phyloP scores from a whole-genome alignment of 2,329 filamentous ascomycete species.

The Fusarium newnesense region DNA sequence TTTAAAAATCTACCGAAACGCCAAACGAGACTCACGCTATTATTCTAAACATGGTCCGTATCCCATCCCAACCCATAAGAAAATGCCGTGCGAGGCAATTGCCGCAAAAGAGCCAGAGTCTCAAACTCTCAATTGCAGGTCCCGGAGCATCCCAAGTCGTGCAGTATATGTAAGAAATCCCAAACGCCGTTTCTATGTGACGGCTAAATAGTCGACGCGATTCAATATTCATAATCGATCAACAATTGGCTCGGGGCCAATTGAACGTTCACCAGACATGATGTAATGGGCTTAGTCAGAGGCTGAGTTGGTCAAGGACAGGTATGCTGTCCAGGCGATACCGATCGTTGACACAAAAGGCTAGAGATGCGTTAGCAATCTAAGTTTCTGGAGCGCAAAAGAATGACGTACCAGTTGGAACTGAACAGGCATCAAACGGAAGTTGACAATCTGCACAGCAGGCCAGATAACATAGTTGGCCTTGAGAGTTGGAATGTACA shows the following conservation, averaged over 20 bases:
- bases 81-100: background rate
- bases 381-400: rapidly evolving
- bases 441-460: conserved; percentile 95
- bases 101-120: background rate
- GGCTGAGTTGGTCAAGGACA: conserved; percentile 89
- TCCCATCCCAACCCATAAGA: background rate
- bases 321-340: conserved; percentile 97
- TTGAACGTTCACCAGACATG: background rate
- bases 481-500: conserved; percentile 93
- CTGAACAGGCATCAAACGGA: conserved; percentile 92
- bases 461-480: conserved; percentile 97
- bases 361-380: conserved; percentile 56
- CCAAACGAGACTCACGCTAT: conserved; percentile 20
- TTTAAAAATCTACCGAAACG: conserved; percentile 12
- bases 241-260: background rate
- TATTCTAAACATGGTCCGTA: conserved; percentile 4
- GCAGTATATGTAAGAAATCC: background rate
- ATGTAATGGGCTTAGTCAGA: conserved; percentile 63
- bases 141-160: background rate
- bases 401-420: conserved; percentile 85
- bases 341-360: conserved; percentile 95
- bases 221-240: background rate
- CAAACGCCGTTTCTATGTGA: conserved; percentile 20
- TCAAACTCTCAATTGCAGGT: background rate
- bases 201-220: background rate